Base-by-base conservation (phyloP, 768 basidiomycete species). In the Russula ochroleuca region DNA sequence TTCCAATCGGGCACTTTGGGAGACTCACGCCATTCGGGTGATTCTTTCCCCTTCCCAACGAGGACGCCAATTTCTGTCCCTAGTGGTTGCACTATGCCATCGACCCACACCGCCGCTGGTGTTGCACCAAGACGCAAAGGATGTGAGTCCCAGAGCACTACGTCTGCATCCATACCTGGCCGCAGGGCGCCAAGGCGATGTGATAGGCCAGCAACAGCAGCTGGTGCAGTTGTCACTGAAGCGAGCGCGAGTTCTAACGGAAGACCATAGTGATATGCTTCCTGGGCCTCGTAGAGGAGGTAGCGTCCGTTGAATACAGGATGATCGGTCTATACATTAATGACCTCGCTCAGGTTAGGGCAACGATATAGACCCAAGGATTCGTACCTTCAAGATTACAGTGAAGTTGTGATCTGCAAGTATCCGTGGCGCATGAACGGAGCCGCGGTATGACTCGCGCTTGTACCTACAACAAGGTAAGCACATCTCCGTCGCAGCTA, bases 221-320 rank as follows among this genome's bases (percentile, higher is more conserved):
- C 93, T 35, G 93, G 81, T 47, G 80, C 84, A 31, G 83, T 83
- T 0, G 85, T 95, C 11, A 95, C 86, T 28, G 90, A 83, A 3
- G 86, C 79, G 40, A 96, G 77, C 0, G 93, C 88, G 10, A 84
- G 75, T 57, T 86, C 83, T 8, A 78, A 78, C 37, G 87, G 83
- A 6, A 95, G 79, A 64, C 92, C 91, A 69, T 88, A 92, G 71
- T 86, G 88, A 70, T 88, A 84, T 0, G 88, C 90, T 73, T 90
- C 89, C 69, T 92, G 90, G 5, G 92, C 92, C 73, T 95, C 92
- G 67, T 85, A 89, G 23, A 92, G 71, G 11, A 96, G 79, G 74
- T 87, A 86, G 5, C 92, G 83, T 6, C 87, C 87, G 62, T 92
- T 82, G 52, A 85, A 69, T 2, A 75, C 78, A 1, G 86, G 82